Evolutionary conservation across 371 early-diverging fungal genomes (phyloP), one percentile per base, ranked within the genome.

Genomic region (Mortierella sp.): DNA sequence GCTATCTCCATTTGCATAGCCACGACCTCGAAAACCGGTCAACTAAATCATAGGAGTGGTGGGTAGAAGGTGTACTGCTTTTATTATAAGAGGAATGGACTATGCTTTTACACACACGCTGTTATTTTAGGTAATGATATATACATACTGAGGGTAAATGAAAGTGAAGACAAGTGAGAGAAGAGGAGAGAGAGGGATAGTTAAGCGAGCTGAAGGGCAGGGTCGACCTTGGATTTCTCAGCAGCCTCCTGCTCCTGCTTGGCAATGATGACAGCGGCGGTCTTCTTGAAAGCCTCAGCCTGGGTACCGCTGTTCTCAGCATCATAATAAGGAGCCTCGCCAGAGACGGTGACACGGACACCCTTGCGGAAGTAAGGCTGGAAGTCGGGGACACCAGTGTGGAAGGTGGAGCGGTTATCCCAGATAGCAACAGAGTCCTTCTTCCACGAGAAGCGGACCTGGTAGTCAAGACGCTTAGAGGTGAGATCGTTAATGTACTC

Each of bases 381-480:
- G 70, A 92, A 92, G 76, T 92, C 92, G 70, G 90, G 91, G 28
- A 92, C 83, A 31, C 93, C 93, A 38, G 91, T 89, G 76, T 93
- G 93, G 77, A 81, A 87, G 4, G 91, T 89, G 11, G 81, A 80
- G 26, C 93, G 88, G 83, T 94, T 94, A 78, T 93, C 94, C 95
- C 95, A 94, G 48, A 94, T 91, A 26, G 94, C 95, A 9, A 94
- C 92, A 71, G 89, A 90, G 83, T 93, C 87, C 78, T 90, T 90
- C 58, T 87, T 75, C 94, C 94, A 94, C 42, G 81, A 84, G 90
- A 92, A 92, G 10, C 95, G 93, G 58, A 94, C 94, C 75, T 93
- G 92, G 82, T 91, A 91, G 45, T 95, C 93, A 73, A 89, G 79
- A 48, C 92, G 90, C 77, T 89, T 84, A 26, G 89, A 77, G 54